Evolutionary conservation across 345 rosid species (phyloP).

Genomic region (Pistacia integerrima): DNA sequence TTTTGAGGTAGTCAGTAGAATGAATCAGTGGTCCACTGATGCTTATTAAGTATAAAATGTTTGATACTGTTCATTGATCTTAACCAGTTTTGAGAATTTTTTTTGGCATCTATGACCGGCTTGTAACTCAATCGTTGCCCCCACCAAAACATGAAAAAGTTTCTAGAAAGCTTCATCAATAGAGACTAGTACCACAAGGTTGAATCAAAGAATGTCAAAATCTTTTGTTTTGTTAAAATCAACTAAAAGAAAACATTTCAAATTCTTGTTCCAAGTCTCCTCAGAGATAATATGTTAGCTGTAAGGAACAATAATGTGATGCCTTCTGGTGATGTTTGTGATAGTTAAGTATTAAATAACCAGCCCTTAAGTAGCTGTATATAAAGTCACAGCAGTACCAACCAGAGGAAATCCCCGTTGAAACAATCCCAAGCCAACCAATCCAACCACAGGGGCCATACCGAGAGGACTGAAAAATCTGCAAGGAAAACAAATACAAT

Average conservation of each 20-base stretch:
- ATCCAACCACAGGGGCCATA: constrained; percentile 87
- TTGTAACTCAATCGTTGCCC: neutral
- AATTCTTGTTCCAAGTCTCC: neutral
- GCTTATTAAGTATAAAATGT: neutral
- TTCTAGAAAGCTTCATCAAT: neutral
- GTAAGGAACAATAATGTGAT: neutral
- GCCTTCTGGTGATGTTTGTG: neutral
- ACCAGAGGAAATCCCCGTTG: constrained; percentile 91
- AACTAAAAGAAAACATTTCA: neutral
- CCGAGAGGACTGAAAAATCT: constrained; percentile 90
- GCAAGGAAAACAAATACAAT: constrained; percentile 24
- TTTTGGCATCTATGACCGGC: neutral
- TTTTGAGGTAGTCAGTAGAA: neutral
- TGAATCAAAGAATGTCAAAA: neutral
- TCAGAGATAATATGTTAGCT: neutral
- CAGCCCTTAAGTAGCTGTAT: neutral
- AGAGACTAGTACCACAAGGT: neutral
- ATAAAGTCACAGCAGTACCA: constrained; percentile 20
- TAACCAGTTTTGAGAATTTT: neutral
- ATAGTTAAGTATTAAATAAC: neutral
- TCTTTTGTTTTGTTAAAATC: neutral
- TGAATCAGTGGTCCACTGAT: neutral
- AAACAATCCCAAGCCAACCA: constrained; percentile 92
- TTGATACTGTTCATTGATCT: neutral
- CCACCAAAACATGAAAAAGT: neutral